A percentile compares a stretch with the other conserved stretches of the same genome.
phyloP scores from a whole-genome alignment of 2,329 filamentous ascomycete species.

The Chrysoporthe deuterocubensis region DNA sequence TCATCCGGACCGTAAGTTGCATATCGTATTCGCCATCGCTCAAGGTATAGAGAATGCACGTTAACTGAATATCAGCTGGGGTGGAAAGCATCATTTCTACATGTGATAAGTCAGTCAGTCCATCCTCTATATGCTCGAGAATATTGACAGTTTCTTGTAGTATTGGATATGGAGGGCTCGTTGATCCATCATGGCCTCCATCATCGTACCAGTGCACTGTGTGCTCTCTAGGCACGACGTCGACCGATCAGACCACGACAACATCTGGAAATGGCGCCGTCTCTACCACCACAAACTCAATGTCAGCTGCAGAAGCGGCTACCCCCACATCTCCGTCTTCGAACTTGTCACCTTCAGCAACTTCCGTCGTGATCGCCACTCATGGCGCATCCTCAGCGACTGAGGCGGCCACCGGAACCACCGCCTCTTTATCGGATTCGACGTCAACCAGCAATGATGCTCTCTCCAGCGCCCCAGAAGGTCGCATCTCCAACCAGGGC shows the following conservation, averaged over 20 bases:
- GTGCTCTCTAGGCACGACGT: slow-evolving; percentile 16
- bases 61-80: slow-evolving; percentile 46
- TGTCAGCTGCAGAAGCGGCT: neutral
- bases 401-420: neutral
- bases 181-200: slow-evolving; percentile 44
- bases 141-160: slow-evolving; percentile 30
- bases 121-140: neutral
- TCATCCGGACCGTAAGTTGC: slow-evolving; percentile 51
- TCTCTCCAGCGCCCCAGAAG: neutral
- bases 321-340: neutral
- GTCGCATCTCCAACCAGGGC: slow-evolving; percentile 42
- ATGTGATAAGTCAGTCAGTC: slow-evolving; percentile 51
- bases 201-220: slow-evolving; percentile 35
- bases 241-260: neutral
- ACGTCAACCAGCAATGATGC: neutral
- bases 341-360: neutral
- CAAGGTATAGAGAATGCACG: slow-evolving; percentile 21
- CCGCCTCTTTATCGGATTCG: neutral
- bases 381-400: neutral
- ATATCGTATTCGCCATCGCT: neutral
- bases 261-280: neutral
- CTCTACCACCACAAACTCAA: slow-evolving; percentile 2
- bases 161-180: slow-evolving; percentile 36
- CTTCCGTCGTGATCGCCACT: too few species aligned
- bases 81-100: slow-evolving; percentile 55